Conservation (phyloP, 1,139 yeast genomes). For the Geotrichum reessii region DNA sequence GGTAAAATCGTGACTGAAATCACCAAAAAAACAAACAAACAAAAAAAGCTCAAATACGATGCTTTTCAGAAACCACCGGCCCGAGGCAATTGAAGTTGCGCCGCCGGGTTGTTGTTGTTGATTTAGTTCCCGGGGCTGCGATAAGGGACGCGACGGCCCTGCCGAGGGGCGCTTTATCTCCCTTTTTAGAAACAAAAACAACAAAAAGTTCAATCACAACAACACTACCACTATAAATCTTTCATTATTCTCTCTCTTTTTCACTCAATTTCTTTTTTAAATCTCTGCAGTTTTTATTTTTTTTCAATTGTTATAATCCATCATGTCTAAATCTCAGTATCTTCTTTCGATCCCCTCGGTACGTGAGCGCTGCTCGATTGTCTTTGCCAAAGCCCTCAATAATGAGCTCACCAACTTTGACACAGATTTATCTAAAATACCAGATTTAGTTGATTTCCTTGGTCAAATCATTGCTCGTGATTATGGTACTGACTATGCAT, state of each 20-base stretch:
- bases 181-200: no score
- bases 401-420: constrained; percentile 42
- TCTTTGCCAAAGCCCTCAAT: constrained; percentile 37
- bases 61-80: no score
- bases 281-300: no score
- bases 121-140: not conserved
- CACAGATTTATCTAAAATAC: constrained; percentile 40
- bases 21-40: no score
- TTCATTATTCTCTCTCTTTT: not conserved
- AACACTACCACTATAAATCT: not conserved
- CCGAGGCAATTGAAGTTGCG: no score
- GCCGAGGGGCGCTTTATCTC: not conserved
- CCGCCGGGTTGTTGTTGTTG: not conserved
- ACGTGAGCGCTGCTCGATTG: constrained; percentile 45
- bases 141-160: not conserved
- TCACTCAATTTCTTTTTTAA: not conserved
- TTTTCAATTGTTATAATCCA: not conserved
- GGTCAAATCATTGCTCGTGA: constrained; percentile 41
- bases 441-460: constrained; percentile 42
- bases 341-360: constrained; percentile 48
- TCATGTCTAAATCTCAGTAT: constrained; percentile 27
- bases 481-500: constrained; percentile 36
- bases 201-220: not conserved
- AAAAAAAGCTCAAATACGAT: no score
- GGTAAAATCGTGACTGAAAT: no score